Evolutionary conservation across 78 protist genomes (phyloP).

Genomic region (Tieghemostelium lacteum): DNA sequence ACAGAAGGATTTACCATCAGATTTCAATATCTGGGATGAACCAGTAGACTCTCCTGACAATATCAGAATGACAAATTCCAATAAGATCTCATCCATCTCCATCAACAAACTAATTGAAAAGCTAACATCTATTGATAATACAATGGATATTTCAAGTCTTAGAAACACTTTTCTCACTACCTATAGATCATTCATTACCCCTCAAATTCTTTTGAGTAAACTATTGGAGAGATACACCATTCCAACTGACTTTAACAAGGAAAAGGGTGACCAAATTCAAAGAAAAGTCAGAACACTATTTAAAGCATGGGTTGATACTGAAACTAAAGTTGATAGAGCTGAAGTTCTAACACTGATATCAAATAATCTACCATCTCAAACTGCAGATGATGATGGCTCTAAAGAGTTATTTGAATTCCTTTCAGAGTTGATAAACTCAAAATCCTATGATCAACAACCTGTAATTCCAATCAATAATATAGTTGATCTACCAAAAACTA

Average conservation of each 20-base stretch:
- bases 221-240: conserved; percentile 13
- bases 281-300: conserved; percentile 6
- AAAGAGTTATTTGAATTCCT: not conserved
- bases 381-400: conserved; percentile 23
- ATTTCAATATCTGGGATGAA: conserved; percentile 48
- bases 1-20: conserved; percentile 40
- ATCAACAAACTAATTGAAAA: conserved; percentile 20
- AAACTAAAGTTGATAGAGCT: conserved; percentile 5
- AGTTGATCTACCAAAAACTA: too few species aligned
- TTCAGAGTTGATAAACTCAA: not conserved
- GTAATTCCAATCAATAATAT: too few species aligned
- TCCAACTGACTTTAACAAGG: conserved; percentile 5
- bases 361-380: not conserved
- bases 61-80: not conserved
- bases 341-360: not conserved
- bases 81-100: not conserved
- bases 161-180: not conserved
- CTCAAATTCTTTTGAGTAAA: not conserved
- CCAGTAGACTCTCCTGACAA: conserved; percentile 22
- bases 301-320: conserved; percentile 21
- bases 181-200: conserved; percentile 30
- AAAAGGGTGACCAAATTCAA: conserved; percentile 25
- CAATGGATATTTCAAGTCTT: not conserved
- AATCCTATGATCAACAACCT: too few species aligned
- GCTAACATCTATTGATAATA: conserved; percentile 3